Conservation (phyloP, 2,329 filamentous ascomycete genomes). For the Simplicillium aogashimaense region DNA sequence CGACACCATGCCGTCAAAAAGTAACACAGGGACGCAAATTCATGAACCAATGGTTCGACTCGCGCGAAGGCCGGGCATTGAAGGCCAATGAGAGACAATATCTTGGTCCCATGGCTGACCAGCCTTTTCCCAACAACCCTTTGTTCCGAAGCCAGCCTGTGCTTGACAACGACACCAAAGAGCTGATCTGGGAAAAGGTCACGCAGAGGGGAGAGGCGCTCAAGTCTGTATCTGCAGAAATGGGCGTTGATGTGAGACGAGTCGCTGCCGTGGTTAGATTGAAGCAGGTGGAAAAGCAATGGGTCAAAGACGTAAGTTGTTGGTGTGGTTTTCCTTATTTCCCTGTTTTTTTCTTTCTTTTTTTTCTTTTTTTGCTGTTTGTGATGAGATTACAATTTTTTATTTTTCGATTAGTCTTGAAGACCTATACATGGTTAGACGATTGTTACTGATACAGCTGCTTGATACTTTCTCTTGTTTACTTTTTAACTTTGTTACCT, state of each 20-base stretch:
- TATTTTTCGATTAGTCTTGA: conserved; percentile 99
- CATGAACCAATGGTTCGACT: conserved; percentile 29
- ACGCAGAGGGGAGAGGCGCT: conserved; percentile 57
- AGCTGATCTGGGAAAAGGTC: conserved; percentile 64
- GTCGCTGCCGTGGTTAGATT: conserved; percentile 79
- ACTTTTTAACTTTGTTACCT: too few species aligned
- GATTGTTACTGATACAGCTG: conserved; percentile 17
- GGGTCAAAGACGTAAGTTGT: conserved; percentile 60
- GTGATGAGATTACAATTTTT: conserved; percentile 53
- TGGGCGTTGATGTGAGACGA: conserved; percentile 71
- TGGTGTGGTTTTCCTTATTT: too few species aligned
- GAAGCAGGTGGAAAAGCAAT: conserved; percentile 76
- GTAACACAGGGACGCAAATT: conserved; percentile 23
- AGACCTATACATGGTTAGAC: conserved; percentile 89
- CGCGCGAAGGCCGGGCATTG: conserved; percentile 13
- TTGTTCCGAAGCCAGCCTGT: conserved; percentile 63
- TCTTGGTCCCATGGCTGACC: conserved; percentile 25
- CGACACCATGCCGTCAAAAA: conserved; percentile 27
- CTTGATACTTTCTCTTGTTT: too few species aligned
- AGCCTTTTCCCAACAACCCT: conserved; percentile 66
- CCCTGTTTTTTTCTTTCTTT: conserved; percentile 8
- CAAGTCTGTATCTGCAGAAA: conserved; percentile 66
- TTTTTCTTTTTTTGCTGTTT: conserved; percentile 6
- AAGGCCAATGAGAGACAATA: conserved; percentile 22
- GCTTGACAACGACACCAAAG: conserved; percentile 61